Evolutionary conservation across 495 filamentous ascomycete genomes (phyloP).

Genomic region (Xylaria castorea): DNA sequence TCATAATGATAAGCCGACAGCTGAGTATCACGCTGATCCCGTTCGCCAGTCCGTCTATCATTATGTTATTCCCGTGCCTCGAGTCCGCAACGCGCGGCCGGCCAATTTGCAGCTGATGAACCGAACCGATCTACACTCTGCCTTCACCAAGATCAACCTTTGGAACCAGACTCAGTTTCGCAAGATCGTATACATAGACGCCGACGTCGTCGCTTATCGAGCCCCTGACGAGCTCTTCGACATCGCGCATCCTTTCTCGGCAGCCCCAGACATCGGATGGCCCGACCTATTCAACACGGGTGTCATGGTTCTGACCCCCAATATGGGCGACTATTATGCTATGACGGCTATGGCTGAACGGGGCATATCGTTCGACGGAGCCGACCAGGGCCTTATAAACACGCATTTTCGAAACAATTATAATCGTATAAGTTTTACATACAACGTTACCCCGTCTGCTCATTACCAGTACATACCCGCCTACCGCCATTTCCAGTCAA

Average conservation of each 20-base stretch:
- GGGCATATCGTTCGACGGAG: conserved; percentile 94
- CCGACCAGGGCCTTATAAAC: conserved; percentile 95
- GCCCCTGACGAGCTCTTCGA: conserved; percentile 93
- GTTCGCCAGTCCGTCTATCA: conserved; percentile 76
- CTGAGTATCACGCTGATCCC: not conserved
- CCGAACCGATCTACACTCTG: conserved; percentile 83
- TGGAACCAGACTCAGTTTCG: conserved; percentile 92
- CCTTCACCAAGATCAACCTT: conserved; percentile 95
- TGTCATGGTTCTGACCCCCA: conserved; percentile 87
- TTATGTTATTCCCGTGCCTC: conserved; percentile 83
- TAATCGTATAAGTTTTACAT: conserved; percentile 90
- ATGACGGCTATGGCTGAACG: conserved; percentile 81
- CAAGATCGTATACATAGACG: conserved; percentile 90
- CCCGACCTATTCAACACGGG: conserved; percentile 98
- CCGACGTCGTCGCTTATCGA: conserved; percentile 83
- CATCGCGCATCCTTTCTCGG: conserved; percentile 78
- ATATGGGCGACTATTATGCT: conserved; percentile 85
- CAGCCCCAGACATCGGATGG: conserved; percentile 96
- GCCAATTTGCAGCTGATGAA: conserved; percentile 91
- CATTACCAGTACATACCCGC: conserved; percentile 96
- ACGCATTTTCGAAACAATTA: conserved; percentile 84
- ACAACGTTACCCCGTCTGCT: conserved; percentile 94
- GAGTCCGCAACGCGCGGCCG: conserved; percentile 75
- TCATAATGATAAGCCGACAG: not conserved
- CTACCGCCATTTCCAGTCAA: conserved; percentile 88